A percentile compares a stretch with the other conserved stretches of the same genome.
Evolutionary conservation across 169 alveolate genomes (phyloP).

Genomic region (Cryptosporidium viatorum): DNA sequence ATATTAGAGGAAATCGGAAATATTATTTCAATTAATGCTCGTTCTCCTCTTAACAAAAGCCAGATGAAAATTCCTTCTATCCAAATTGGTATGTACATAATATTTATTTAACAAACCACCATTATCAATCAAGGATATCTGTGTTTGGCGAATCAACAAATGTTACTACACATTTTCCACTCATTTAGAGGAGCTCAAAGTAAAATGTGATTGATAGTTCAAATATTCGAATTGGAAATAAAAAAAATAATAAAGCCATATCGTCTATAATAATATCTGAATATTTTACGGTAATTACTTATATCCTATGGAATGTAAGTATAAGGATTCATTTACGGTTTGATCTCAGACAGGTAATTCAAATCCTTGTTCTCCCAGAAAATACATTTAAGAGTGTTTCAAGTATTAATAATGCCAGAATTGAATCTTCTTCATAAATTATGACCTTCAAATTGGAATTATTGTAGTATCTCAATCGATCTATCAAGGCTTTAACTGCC

Average conservation of each 20-base stretch:
- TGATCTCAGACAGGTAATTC: not conserved
- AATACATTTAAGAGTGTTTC: not conserved
- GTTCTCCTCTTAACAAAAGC: no score
- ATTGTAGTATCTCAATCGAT: not conserved
- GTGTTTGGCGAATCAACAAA: no score
- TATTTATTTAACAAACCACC: no score
- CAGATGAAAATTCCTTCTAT: no score
- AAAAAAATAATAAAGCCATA: not conserved
- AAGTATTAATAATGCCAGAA: not conserved
- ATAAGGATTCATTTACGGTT: not conserved
- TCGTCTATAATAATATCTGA: not conserved
- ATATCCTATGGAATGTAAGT: not conserved
- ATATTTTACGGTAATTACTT: no score
- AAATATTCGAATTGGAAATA: not conserved
- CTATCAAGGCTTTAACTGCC: not conserved
- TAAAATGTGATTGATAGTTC: not conserved
- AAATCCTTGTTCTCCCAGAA: conserved; percentile 35
- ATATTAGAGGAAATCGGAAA: not conserved
- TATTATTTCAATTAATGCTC: no score
- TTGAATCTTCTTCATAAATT: conserved; percentile 27
- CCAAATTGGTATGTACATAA: no score
- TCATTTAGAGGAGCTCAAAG: no score
- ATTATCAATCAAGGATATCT: no score
- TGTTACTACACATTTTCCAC: no score
- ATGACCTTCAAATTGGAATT: not conserved